phyloP scores from a whole-genome alignment of 2,329 filamentous ascomycete species.

The Xylariaceae sp. region DNA sequence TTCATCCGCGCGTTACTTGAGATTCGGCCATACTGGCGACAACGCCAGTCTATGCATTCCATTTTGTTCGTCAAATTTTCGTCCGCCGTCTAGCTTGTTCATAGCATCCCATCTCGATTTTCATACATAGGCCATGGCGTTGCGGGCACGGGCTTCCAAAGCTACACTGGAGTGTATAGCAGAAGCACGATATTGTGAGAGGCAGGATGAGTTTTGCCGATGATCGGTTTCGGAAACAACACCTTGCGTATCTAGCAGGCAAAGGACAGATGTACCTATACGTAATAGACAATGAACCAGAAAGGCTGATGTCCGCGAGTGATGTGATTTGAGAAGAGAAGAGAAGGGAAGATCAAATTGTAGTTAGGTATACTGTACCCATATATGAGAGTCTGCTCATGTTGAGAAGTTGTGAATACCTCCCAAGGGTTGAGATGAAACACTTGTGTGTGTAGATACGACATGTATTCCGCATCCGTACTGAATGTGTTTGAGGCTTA shows the following conservation, averaged over 20 bases:
- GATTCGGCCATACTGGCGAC: not conserved
- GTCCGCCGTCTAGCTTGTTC: slow-evolving; percentile 10
- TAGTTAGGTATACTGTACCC: not conserved
- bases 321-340: not conserved
- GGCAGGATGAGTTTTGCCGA: not conserved
- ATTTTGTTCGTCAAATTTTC: not conserved
- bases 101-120: slow-evolving; percentile 15
- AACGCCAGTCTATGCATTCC: not conserved
- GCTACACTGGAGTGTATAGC: slow-evolving; percentile 9
- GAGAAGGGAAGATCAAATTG: not conserved
- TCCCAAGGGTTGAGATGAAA: no score
- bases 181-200: slow-evolving; percentile 5
- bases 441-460: not conserved
- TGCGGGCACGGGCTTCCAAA: slow-evolving; percentile 7
- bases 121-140: slow-evolving; percentile 14
- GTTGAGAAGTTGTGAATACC: no score
- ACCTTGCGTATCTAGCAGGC: not conserved
- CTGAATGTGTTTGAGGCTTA: not conserved
- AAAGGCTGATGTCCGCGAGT: not conserved
- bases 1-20: not conserved
- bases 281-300: slow-evolving; percentile 9
- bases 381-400: not conserved
- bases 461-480: not conserved
- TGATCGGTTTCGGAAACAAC: not conserved
- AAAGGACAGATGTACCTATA: slow-evolving; percentile 5